Conservation (phyloP, 148 eudicot genomes). For the Tetragonia tetragonoides region DNA sequence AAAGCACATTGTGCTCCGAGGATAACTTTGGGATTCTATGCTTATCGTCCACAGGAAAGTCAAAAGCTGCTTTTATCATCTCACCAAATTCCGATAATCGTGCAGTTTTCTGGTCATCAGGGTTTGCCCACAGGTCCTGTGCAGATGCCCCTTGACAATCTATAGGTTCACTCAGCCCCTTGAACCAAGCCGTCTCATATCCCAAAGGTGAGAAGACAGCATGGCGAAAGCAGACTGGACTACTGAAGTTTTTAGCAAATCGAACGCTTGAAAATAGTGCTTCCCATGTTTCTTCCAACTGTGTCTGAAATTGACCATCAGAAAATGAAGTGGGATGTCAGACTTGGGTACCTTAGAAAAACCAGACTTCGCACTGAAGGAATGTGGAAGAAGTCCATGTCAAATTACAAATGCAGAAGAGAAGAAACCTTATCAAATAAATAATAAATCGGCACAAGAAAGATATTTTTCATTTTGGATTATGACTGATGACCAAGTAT, state of each 20-base stretch:
- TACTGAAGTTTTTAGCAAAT: slow-evolving; percentile 79
- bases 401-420: not conserved
- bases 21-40: slow-evolving; percentile 43
- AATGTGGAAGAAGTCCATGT: not conserved
- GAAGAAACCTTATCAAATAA: too few species aligned
- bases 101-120: slow-evolving; percentile 69
- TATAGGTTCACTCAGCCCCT: slow-evolving; percentile 62
- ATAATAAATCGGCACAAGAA: not conserved
- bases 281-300: slow-evolving; percentile 89
- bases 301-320: slow-evolving; percentile 51
- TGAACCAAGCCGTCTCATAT: slow-evolving; percentile 86
- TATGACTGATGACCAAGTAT: not conserved
- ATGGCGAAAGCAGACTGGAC: slow-evolving; percentile 88
- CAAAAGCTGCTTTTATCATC: slow-evolving; percentile 86
- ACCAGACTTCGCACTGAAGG: not conserved
- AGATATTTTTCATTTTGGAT: not conserved
- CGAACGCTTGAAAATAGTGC: slow-evolving; percentile 73
- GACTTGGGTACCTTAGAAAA: not conserved
- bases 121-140: slow-evolving; percentile 66
- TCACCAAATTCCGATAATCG: slow-evolving; percentile 90
- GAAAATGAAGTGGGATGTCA: not conserved
- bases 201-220: slow-evolving; percentile 81
- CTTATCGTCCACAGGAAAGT: slow-evolving; percentile 49
- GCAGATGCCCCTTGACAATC: slow-evolving; percentile 79
- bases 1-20: slow-evolving; percentile 60